A percentile compares a stretch with the other conserved stretches of the same genome.
Evolutionary conservation across 495 filamentous ascomycete genomes (phyloP).

Genomic region (Neurospora tetrasperma): DNA sequence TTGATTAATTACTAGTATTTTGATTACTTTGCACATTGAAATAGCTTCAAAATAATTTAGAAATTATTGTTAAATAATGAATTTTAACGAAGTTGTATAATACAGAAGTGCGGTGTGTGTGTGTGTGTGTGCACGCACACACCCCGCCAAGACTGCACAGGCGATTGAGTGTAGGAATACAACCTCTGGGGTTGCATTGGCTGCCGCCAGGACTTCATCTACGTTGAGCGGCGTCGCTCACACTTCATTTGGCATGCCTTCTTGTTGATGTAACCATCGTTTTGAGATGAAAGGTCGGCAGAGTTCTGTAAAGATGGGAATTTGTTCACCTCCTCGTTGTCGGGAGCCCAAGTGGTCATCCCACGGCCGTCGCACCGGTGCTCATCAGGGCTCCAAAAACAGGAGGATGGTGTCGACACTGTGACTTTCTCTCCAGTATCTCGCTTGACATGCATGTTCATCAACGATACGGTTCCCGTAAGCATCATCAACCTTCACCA

Average conservation of each 20-base stretch:
- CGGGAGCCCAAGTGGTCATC: not conserved
- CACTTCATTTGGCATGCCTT: not conserved
- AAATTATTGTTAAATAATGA: too few relatives aligned
- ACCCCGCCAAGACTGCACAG: too few relatives aligned
- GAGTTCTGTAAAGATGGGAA: not conserved
- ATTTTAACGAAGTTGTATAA: too few relatives aligned
- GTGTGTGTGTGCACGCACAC: too few relatives aligned
- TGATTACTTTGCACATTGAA: too few relatives aligned
- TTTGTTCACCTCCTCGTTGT: not conserved
- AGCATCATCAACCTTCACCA: not conserved
- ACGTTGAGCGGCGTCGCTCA: not conserved
- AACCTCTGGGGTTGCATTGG: not conserved
- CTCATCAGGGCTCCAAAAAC: not conserved
- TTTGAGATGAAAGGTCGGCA: not conserved
- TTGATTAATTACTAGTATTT: too few relatives aligned
- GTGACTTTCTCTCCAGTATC: not conserved
- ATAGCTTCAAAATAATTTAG: too few relatives aligned
- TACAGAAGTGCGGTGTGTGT: too few relatives aligned
- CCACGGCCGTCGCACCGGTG: not conserved
- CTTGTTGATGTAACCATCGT: not conserved
- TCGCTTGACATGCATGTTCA: not conserved
- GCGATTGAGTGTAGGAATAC: too few relatives aligned
- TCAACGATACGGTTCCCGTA: not conserved
- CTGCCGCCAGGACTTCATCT: not conserved
- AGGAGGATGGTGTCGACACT: not conserved